A percentile compares a stretch with the other conserved stretches of the same genome.
Conservation (phyloP, 176 grass and related monocot genomes). For the Puccinellia tenuiflora region DNA sequence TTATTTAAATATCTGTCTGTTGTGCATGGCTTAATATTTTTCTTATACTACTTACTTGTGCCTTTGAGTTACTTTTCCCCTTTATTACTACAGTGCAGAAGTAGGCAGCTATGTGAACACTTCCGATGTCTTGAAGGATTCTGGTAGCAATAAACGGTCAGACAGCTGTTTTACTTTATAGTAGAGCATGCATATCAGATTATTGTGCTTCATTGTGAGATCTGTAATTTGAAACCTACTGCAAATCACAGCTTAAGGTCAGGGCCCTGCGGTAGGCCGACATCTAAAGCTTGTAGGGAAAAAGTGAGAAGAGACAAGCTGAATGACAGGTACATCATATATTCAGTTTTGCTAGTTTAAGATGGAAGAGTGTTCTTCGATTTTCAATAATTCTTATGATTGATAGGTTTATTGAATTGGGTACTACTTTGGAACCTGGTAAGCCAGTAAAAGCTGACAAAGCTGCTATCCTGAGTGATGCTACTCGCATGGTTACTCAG, state of each 20-base stretch:
- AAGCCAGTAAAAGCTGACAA: conserved; percentile 68
- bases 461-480: conserved; percentile 70
- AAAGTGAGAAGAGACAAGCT: conserved; percentile 64
- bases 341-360: background rate
- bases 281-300: conserved; percentile 69
- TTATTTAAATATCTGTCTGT: background rate
- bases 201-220: background rate
- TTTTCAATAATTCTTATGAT: background rate
- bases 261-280: conserved; percentile 36
- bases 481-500: conserved; percentile 58
- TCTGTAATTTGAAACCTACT: conserved; percentile 22
- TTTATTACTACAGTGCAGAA: conserved; percentile 37
- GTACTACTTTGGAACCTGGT: conserved; percentile 56
- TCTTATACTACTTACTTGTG: background rate
- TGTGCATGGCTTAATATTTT: background rate
- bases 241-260: conserved; percentile 42
- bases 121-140: conserved; percentile 37
- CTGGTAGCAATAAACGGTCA: conserved; percentile 56
- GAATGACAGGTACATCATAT: conserved; percentile 51
- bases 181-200: background rate
- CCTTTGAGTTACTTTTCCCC: background rate
- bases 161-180: background rate
- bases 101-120: conserved; percentile 40
- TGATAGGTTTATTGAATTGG: conserved; percentile 71
- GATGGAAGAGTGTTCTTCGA: background rate